These are phyloP conservation scores for Aegilops tauschii DNA, from an alignment of 176 grass and related monocot species.

Conservation along the genomic window DNA sequence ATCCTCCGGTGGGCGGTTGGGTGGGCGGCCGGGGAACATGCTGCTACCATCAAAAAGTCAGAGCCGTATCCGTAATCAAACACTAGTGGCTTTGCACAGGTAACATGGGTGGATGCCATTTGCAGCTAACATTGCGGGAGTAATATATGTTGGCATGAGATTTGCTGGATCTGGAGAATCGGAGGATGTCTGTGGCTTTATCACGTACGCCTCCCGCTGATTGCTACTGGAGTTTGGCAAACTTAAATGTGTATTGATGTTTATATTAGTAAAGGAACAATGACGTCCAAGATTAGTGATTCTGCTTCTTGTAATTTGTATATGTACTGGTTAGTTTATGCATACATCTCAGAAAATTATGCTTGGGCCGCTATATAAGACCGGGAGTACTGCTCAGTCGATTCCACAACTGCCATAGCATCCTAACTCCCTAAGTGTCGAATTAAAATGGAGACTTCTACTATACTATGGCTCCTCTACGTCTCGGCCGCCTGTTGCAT, in stretches of 20 bases:
- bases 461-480: conserved; percentile 32
- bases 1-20: neutral
- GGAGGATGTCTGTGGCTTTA: no score
- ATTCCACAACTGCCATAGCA: neutral
- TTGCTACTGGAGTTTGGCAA: neutral
- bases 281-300: neutral
- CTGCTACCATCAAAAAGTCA: neutral
- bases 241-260: neutral
- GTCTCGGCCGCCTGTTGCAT: conserved; percentile 23
- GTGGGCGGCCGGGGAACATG: conserved; percentile 17
- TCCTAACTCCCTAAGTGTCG: neutral
- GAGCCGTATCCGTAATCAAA: neutral
- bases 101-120: conserved; percentile 6
- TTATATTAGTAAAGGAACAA: neutral
- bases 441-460: conserved; percentile 38
- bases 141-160: neutral
- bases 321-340: neutral
- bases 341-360: neutral
- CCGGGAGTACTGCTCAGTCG: neutral
- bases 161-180: conserved; percentile 1
- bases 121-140: neutral
- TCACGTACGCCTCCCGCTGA: neutral
- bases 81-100: neutral
- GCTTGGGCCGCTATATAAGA: conserved; percentile 24
- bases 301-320: neutral